These are phyloP conservation scores for Hypoxylon lienhwacheense DNA, from an alignment of 495 filamentous ascomycete species.

Conservation along the genomic window DNA sequence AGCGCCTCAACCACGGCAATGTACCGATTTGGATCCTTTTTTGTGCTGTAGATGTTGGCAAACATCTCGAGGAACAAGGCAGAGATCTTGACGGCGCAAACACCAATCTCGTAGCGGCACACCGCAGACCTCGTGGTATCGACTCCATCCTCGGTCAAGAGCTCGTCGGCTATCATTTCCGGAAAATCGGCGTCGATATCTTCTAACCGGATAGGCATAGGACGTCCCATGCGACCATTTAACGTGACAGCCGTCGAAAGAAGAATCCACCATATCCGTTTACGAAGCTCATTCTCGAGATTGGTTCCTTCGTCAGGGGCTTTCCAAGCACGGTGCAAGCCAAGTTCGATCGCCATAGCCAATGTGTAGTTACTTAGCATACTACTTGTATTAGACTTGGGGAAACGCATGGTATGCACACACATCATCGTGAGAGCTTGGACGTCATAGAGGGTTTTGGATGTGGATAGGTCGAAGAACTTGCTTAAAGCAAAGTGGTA, in stretches of 20 bases:
- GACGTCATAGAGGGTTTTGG: slow-evolving; percentile 62
- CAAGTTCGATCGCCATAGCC: slow-evolving; percentile 67
- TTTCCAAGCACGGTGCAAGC: slow-evolving; percentile 70
- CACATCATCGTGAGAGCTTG: slow-evolving; percentile 73
- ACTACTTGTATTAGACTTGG: slow-evolving; percentile 75
- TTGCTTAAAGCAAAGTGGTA: slow-evolving; percentile 72
- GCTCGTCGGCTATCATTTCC: slow-evolving; percentile 66
- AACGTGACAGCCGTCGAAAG: slow-evolving; percentile 63
- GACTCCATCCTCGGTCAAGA: slow-evolving; percentile 56
- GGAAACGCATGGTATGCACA: slow-evolving; percentile 69
- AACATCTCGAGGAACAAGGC: slow-evolving; percentile 71
- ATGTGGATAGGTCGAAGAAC: slow-evolving; percentile 62
- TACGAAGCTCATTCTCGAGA: slow-evolving; percentile 71
- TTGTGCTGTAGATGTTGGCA: slow-evolving; percentile 67
- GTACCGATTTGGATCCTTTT: slow-evolving; percentile 60
- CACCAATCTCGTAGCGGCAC: slow-evolving; percentile 66
- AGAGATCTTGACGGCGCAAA: slow-evolving; percentile 61
- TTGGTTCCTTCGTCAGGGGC: slow-evolving; percentile 56
- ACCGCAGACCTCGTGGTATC: slow-evolving; percentile 53
- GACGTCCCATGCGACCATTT: slow-evolving; percentile 72
- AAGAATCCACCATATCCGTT: slow-evolving; percentile 74
- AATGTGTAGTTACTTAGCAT: slow-evolving; percentile 63
- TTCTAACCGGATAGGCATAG: slow-evolving; percentile 68
- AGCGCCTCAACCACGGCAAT: slow-evolving; percentile 61
- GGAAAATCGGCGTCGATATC: slow-evolving; percentile 79